Evolutionary conservation across 768 basidiomycete species (phyloP).

Genomic region (Boletus barrowsii): DNA sequence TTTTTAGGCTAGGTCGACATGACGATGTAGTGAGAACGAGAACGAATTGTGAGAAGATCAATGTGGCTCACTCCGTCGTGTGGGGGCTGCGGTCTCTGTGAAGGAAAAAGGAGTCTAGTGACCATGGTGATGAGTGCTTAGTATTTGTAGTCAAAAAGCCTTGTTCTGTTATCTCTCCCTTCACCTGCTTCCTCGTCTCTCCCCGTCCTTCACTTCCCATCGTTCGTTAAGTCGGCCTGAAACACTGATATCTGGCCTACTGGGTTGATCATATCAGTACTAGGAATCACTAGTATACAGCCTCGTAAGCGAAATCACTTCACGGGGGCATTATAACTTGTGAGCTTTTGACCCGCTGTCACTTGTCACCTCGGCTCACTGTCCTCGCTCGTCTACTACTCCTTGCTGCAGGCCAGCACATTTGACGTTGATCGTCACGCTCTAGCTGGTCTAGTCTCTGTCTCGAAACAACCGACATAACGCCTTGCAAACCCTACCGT

Average conservation of each 20-base stretch:
- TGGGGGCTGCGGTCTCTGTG: too few relatives aligned
- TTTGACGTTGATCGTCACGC: conserved; percentile 68
- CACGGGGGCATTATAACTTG: background rate
- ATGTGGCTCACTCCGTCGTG: too few relatives aligned
- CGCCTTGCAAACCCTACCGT: background rate
- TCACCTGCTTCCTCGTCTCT: background rate
- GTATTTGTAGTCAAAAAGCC: too few relatives aligned
- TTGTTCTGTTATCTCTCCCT: background rate
- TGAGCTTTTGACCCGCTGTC: conserved; percentile 14
- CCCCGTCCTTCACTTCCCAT: background rate
- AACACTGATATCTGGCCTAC: background rate
- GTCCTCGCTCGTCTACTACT: background rate
- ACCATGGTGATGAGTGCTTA: too few relatives aligned
- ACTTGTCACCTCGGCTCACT: background rate
- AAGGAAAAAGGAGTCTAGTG: too few relatives aligned
- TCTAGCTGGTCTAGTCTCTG: conserved; percentile 50
- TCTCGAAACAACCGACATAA: conserved; percentile 14
- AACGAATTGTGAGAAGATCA: too few relatives aligned
- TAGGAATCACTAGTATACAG: background rate
- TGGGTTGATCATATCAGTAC: background rate
- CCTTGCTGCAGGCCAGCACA: conserved; percentile 42
- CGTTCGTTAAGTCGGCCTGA: background rate
- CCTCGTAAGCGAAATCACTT: too few relatives aligned
- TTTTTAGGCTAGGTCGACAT: background rate
- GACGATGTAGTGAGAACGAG: background rate